Percentiles rank a stretch among this genome's conserved stretches.
Evolutionary conservation across 2,329 filamentous ascomycete genomes (phyloP).

Genomic region (Xylaria sp.): DNA sequence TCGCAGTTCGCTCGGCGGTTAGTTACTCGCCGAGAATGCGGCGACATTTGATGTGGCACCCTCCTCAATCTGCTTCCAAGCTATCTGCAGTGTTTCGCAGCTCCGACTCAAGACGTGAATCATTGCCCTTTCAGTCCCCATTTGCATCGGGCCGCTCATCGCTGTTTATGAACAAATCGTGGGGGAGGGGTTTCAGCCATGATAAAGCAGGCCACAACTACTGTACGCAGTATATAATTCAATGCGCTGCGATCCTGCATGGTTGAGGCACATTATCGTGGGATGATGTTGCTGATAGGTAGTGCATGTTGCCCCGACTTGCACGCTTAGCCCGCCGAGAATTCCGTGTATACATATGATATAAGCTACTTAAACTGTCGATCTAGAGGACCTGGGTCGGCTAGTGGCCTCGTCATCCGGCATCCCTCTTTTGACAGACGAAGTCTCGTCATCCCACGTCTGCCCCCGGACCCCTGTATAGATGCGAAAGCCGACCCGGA

Average conservation of each 20-base stretch:
- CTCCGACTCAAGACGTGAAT: slow-evolving; percentile 28
- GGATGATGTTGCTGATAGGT: slow-evolving; percentile 28
- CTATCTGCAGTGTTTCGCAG: slow-evolving; percentile 19
- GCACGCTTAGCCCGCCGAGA: slow-evolving; percentile 25
- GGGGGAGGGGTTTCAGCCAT: slow-evolving; percentile 22
- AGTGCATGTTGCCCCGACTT: slow-evolving; percentile 16
- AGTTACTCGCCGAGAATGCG: slow-evolving; percentile 1
- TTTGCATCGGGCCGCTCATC: slow-evolving; percentile 28
- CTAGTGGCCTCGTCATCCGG: slow-evolving; percentile 23
- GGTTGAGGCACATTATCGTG: slow-evolving; percentile 21
- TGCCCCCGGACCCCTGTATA: slow-evolving; percentile 22
- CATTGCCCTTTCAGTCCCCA: slow-evolving; percentile 32
- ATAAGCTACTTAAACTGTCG: background rate
- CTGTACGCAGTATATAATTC: background rate
- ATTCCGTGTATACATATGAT: slow-evolving; percentile 9
- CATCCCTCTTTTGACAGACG: slow-evolving; percentile 34
- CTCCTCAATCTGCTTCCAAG: slow-evolving; percentile 1
- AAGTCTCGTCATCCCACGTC: slow-evolving; percentile 32
- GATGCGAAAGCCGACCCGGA: slow-evolving; percentile 20
- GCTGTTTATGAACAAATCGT: slow-evolving; percentile 25
- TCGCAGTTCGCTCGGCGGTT: background rate
- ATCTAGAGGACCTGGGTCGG: slow-evolving; percentile 21
- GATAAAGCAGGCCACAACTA: slow-evolving; percentile 26
- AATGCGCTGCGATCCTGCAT: slow-evolving; percentile 25
- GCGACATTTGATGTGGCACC: background rate